A percentile compares a stretch with the other conserved stretches of the same genome.
Evolutionary conservation across 2,329 filamentous ascomycete species (phyloP).

Genomic region (Podosphaera fusca): DNA sequence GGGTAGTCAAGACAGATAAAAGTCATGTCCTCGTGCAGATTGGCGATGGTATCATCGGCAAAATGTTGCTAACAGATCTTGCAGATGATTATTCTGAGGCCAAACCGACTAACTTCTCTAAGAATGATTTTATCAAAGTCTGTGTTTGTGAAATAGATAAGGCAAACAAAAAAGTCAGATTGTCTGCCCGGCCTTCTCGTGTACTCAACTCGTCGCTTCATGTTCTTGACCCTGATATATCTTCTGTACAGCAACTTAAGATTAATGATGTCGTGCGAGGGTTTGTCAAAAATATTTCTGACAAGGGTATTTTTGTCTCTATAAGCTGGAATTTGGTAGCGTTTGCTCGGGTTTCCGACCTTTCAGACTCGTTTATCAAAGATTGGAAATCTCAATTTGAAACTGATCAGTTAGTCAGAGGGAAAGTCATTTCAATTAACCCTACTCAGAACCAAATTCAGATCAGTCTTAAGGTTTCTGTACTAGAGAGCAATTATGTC

Average conservation of each 20-base stretch:
- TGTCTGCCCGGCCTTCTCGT: constrained; percentile 70
- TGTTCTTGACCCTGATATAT: constrained; percentile 62
- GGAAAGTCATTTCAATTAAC: constrained; percentile 57
- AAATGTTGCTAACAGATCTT: constrained; percentile 62
- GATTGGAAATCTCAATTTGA: constrained; percentile 86
- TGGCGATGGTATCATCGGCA: constrained; percentile 55
- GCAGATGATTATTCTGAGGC: constrained; percentile 68
- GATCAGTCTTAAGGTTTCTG: constrained; percentile 68
- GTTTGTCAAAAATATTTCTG: constrained; percentile 74
- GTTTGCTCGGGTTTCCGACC: constrained; percentile 64
- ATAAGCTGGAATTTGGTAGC: constrained; percentile 63
- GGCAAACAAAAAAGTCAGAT: constrained; percentile 59
- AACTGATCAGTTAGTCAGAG: constrained; percentile 73
- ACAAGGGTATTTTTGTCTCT: constrained; percentile 72
- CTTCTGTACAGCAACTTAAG: constrained; percentile 43
- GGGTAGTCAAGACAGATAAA: constrained; percentile 68
- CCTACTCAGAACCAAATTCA: constrained; percentile 46
- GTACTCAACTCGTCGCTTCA: constrained; percentile 68
- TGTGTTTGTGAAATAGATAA: constrained; percentile 60
- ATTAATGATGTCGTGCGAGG: constrained; percentile 65
- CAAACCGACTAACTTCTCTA: constrained; percentile 50
- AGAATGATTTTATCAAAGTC: constrained; percentile 74
- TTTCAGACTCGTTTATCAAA: constrained; percentile 80
- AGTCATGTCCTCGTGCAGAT: constrained; percentile 69
- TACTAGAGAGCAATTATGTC: constrained; percentile 57